Conservation (phyloP, 106 monocot genomes). For the Dendrobium nobile region DNA sequence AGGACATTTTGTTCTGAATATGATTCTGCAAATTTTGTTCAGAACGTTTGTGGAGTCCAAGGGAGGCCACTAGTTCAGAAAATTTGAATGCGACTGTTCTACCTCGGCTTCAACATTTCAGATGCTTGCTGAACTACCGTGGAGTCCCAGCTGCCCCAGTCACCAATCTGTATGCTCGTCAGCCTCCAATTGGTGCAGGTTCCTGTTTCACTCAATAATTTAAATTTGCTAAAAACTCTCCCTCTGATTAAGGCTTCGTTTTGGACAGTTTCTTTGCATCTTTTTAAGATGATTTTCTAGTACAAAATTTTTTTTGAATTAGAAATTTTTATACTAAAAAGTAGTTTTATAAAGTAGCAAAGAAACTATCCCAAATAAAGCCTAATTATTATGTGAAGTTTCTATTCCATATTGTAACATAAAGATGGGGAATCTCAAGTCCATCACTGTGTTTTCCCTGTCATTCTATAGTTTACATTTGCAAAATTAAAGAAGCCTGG, state of each 20-base stretch:
- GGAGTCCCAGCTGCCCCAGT: constrained; percentile 91
- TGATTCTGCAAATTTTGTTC: not conserved
- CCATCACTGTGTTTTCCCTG: too few relatives aligned
- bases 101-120: constrained; percentile 73
- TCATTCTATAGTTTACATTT: too few relatives aligned
- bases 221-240: not conserved
- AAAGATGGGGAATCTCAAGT: not conserved
- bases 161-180: constrained; percentile 54
- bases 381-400: not conserved
- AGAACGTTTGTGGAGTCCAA: constrained; percentile 88
- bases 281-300: too few relatives aligned
- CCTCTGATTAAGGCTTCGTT: not conserved
- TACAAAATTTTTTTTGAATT: too few relatives aligned
- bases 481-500: too few relatives aligned
- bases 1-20: not conserved
- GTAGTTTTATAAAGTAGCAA: too few relatives aligned
- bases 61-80: constrained; percentile 36
- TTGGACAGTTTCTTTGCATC: too few relatives aligned
- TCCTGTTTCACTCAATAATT: constrained; percentile 81
- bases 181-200: constrained; percentile 68
- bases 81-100: constrained; percentile 43
- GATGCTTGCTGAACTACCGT: constrained; percentile 81
- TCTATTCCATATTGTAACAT: not conserved
- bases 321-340: too few relatives aligned
- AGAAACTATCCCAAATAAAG: too few relatives aligned